Percentiles rank a stretch among this genome's conserved stretches.
Evolutionary conservation across 2,329 filamentous ascomycete genomes (phyloP).

Genomic region (Apiospora sp.): DNA sequence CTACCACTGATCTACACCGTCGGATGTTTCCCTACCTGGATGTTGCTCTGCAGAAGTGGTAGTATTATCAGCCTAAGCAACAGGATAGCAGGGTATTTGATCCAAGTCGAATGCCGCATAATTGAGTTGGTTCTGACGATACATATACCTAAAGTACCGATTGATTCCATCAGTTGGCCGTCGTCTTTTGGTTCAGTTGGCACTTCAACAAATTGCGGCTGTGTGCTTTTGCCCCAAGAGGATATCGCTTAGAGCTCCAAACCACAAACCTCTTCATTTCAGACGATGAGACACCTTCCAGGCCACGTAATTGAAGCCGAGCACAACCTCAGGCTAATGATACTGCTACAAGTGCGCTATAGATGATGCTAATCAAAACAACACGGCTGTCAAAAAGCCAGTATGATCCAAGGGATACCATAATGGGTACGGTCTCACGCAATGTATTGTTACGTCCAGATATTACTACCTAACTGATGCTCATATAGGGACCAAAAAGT

Average conservation of each 20-base stretch:
- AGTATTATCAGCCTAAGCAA: too few species aligned
- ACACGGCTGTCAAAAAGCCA: background rate
- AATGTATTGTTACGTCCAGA: background rate
- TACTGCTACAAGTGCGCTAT: background rate
- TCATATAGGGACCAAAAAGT: background rate
- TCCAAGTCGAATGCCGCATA: background rate
- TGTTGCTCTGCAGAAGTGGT: too few species aligned
- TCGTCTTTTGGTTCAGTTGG: too few species aligned
- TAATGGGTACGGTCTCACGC: background rate
- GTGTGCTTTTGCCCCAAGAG: background rate
- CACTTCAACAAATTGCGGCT: background rate
- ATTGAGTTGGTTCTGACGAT: too few species aligned
- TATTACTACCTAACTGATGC: background rate
- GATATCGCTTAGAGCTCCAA: too few species aligned
- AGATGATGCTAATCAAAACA: background rate
- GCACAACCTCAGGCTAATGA: background rate
- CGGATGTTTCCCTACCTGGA: background rate
- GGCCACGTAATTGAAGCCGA: background rate
- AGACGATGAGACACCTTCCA: background rate
- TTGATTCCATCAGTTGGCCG: too few species aligned
- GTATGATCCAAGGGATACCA: too few species aligned
- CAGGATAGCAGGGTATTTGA: background rate
- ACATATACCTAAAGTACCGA: too few species aligned
- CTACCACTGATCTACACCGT: background rate
- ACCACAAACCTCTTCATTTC: background rate